Base-by-base conservation (phyloP, 352 stramenopile genomes). In the Globisporangium heterothallicum region DNA sequence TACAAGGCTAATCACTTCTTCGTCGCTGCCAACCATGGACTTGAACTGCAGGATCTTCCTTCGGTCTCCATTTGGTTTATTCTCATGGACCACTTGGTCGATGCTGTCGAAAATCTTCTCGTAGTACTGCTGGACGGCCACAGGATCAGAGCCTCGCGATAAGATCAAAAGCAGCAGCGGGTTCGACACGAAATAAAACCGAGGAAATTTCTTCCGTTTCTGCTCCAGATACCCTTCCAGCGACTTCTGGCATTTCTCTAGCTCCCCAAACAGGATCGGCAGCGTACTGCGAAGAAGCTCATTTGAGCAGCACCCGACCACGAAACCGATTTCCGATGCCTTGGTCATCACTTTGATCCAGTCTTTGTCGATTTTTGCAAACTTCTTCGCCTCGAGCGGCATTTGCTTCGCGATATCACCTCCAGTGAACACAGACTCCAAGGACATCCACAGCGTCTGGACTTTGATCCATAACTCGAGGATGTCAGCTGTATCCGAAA, bases 141-240 rank as follows among this genome's bases (percentile, higher is more conserved):
- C 54, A 0, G 83, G 80, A 48, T 96, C 85, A 0, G 81, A 93
- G 7, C 88, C 88, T 48, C 88, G 78, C 21, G 80, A 94, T 6
- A 97, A 59, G 41, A 96, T 92, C n/a, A 91, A 62, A 7, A 97
- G 70, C 38, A 97, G 56, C 1, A 95, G 68, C n/a, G 87, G 83
- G 49, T 96, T 96, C 1, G 86, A 96, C 1, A 96, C 87, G 38
- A 97, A 96, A 68, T 96, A 97, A 58, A 97, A 96, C 9, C 88
- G 75, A 12, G 87, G 87, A 59, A 96, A 96, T 58, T 89, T 94
- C 53, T 84, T 86, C 18, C 88, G 68, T 56, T 97, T 97, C 43
- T 96, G 85, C 69, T 96, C 86, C 45, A 97, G 59, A 64, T 97
- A 97, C 0, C 86, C 86, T 56, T 97, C 88, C 35, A 97, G 62